Evolutionary conservation across 768 basidiomycete species (phyloP).

Genomic region (Suillus sp.): DNA sequence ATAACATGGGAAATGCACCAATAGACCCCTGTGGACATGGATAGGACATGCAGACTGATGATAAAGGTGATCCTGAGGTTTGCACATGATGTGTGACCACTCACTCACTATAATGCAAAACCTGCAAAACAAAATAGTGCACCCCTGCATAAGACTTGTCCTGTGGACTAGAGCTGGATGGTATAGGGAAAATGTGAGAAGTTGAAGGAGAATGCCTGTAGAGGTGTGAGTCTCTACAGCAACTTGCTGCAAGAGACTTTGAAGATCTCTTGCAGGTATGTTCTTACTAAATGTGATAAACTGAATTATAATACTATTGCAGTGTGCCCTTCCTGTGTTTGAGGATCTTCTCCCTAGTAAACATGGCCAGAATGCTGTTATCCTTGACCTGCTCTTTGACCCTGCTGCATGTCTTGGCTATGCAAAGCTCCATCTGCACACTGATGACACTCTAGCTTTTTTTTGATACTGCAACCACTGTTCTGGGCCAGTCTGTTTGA

Average conservation of each 20-base stretch:
- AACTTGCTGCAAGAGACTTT: constrained; percentile 16
- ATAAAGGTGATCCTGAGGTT: too few species aligned
- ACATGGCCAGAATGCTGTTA: not conserved
- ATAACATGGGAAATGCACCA: too few species aligned
- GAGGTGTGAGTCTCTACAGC: too few species aligned
- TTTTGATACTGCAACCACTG: constrained; percentile 27
- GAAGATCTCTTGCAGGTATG: constrained; percentile 11
- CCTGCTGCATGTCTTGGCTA: constrained; percentile 17
- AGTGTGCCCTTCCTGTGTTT: constrained; percentile 38
- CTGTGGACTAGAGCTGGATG: too few species aligned
- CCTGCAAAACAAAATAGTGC: too few species aligned
- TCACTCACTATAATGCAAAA: too few species aligned
- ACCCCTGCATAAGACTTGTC: too few species aligned
- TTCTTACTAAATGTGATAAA: not conserved
- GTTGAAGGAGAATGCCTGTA: too few species aligned
- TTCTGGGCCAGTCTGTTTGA: constrained; percentile 26
- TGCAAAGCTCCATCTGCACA: constrained; percentile 2
- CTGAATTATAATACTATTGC: not conserved
- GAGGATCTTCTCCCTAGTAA: constrained; percentile 35
- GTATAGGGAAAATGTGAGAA: too few species aligned
- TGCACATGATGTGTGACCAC: too few species aligned
- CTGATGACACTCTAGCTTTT: constrained; percentile 1
- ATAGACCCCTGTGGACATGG: too few species aligned
- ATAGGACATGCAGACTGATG: too few species aligned
- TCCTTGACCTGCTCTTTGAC: constrained; percentile 16